Evolutionary conservation across 1,284 basidiomycete species (phyloP).

Genomic region (Apiotrichum laibachii): DNA sequence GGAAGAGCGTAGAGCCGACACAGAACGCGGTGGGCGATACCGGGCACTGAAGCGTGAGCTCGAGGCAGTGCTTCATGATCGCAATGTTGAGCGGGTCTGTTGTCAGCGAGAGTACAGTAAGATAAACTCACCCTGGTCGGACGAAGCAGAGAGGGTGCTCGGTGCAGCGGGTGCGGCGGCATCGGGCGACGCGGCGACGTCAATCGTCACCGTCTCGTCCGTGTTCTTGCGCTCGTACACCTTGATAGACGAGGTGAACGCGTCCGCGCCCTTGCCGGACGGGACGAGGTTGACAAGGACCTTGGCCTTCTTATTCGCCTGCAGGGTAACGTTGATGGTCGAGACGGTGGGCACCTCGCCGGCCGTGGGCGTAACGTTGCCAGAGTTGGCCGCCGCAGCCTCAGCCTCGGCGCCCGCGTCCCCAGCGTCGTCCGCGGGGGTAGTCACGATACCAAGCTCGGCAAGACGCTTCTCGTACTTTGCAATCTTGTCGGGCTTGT

Average conservation of each 20-base stretch:
- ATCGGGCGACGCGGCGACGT: slow-evolving; percentile 18
- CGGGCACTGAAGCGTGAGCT: slow-evolving; percentile 44
- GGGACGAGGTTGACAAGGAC: slow-evolving; percentile 39
- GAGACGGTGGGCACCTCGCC: slow-evolving; percentile 9
- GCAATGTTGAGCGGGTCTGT: slow-evolving; percentile 41
- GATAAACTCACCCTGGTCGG: slow-evolving; percentile 10
- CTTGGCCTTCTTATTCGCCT: slow-evolving; percentile 44
- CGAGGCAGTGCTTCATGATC: slow-evolving; percentile 46
- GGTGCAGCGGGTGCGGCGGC: slow-evolving; percentile 1
- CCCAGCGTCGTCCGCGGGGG: slow-evolving; percentile 13
- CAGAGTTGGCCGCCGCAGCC: slow-evolving; percentile 6
- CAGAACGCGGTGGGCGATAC: slow-evolving; percentile 76
- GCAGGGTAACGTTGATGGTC: slow-evolving; percentile 29
- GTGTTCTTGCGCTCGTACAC: slow-evolving; percentile 47
- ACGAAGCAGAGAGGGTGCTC: not conserved
- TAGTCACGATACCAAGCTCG: slow-evolving; percentile 49
- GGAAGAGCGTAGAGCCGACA: slow-evolving; percentile 82
- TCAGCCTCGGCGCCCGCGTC: slow-evolving; percentile 6
- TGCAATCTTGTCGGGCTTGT: slow-evolving; percentile 54
- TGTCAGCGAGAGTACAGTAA: not conserved
- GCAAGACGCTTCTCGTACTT: slow-evolving; percentile 54
- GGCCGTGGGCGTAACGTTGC: slow-evolving; percentile 10
- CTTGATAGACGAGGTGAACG: slow-evolving; percentile 26
- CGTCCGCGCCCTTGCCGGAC: slow-evolving; percentile 2
- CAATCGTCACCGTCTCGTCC: slow-evolving; percentile 42